Base-by-base conservation (phyloP, 352 stramenopile species). In the Globisporangium viniferum region DNA sequence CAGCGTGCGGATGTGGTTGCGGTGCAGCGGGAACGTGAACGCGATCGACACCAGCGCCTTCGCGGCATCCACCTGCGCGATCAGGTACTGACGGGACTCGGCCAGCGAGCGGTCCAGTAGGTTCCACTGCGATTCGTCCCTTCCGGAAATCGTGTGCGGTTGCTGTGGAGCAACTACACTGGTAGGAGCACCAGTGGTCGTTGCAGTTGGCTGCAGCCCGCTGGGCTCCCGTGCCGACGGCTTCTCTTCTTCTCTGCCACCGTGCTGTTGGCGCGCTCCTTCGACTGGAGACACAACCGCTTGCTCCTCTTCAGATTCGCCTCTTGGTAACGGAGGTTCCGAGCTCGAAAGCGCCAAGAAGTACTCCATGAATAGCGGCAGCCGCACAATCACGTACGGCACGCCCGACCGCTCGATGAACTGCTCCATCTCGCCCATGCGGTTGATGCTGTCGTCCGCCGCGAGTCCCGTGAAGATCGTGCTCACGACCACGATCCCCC, bases 331-430 rank as follows among this genome's bases (percentile, higher is more conserved):
- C n/a, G 31, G n/a, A 60, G 8, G 51, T 7, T 72, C 56, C 15
- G 49, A 31, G 14, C 53, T 71, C 44, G 62, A 81, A 0, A 93
- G 70, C 2, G 84, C 74, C 39, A 90, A 48, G 41, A 94, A 92
- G 66, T 92, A 94, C 72, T 94, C 86, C 75, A 92, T 91, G 33
- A 94, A 90, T 36, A 94, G 44, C 39, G 86, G 86, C 20, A 94
- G 67, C 0, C 86, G 80, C 54, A 92, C 55, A 61, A 92, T 88
- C 54, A 73, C 76, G 54, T 82, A 89, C 46, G 82, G 68, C 56
- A 92, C 73, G 1, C 79, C 82, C 24, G 82, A 88, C 6, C 60
- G 74, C 64, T 90, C 87, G 22, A 94, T 66, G 31, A 78, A 81
- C 55, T 71, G 71, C 51, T 94, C 86, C 63, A 92, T 85, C 54